A percentile compares a stretch with the other conserved stretches of the same genome.
These are phyloP conservation scores for Talaromyces proteolyticus DNA, from an alignment of 495 filamentous ascomycete genomes.

Conservation along the genomic window DNA sequence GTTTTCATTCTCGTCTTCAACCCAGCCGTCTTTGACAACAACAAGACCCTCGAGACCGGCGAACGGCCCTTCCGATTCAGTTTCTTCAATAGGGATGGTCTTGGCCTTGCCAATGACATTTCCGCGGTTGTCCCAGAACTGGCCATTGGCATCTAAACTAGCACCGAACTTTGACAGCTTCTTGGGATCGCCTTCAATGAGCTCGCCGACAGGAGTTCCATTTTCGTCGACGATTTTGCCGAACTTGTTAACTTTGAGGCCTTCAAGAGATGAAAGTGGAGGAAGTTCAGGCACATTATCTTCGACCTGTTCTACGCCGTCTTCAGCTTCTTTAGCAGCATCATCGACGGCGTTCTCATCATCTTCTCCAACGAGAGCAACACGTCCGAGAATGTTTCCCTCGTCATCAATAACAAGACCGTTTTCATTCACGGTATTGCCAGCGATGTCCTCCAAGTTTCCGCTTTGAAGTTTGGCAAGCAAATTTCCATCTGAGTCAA, in stretches of 20 bases:
- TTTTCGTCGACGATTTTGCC: constrained; percentile 51
- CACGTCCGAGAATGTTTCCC: constrained; percentile 29
- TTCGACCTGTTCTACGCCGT: constrained; percentile 21
- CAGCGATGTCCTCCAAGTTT: constrained; percentile 35
- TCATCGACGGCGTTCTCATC: constrained; percentile 25
- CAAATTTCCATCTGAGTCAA: constrained; percentile 46
- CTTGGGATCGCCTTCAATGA: constrained; percentile 54
- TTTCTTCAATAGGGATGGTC: constrained; percentile 52
- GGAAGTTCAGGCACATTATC: constrained; percentile 32
- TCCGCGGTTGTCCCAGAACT: constrained; percentile 57
- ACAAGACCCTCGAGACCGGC: constrained; percentile 59
- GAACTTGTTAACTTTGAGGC: constrained; percentile 54
- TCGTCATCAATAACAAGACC: constrained; percentile 40
- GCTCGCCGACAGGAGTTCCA: constrained; percentile 50
- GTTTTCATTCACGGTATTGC: constrained; percentile 47
- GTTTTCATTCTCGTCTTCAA: constrained; percentile 55
- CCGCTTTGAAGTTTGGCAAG: constrained; percentile 44
- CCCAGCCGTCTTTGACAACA: constrained; percentile 51
- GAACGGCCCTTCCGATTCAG: constrained; percentile 54
- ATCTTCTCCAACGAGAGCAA: constrained; percentile 14
- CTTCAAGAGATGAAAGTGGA: constrained; percentile 54
- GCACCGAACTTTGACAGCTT: constrained; percentile 50
- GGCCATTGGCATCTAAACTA: constrained; percentile 53
- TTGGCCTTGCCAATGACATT: constrained; percentile 54
- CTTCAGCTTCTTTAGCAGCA: constrained; percentile 23